Evolutionary conservation across 768 basidiomycete species (phyloP).

Genomic region (Lactarius sp.): DNA sequence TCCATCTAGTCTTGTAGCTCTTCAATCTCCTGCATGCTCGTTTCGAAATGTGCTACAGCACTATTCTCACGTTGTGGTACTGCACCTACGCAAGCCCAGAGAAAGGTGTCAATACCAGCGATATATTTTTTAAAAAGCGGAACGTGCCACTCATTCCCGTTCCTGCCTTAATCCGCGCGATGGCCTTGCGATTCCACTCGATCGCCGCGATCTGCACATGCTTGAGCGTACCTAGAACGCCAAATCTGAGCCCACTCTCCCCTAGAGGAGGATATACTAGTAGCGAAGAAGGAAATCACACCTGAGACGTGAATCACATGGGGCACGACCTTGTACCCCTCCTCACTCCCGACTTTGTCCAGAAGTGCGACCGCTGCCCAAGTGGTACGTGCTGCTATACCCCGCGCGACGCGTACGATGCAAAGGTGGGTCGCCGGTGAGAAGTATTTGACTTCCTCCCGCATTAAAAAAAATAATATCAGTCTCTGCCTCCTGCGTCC

Average conservation of each 20-base stretch:
- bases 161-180: conserved; percentile 53
- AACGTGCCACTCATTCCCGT: not conserved
- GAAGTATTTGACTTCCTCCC: conserved; percentile 71
- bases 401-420: conserved; percentile 77
- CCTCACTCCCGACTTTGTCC: conserved; percentile 51
- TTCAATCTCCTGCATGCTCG: conserved; percentile 6
- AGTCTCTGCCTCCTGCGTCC: not conserved
- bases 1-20: not conserved
- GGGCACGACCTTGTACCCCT: conserved; percentile 47
- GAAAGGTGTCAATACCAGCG: not conserved
- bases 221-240: conserved; percentile 72
- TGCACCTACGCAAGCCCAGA: not conserved
- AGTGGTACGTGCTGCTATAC: conserved; percentile 68
- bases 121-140: not conserved
- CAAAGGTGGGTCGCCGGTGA: conserved; percentile 79
- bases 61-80: not conserved
- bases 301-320: conserved; percentile 80
- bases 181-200: conserved; percentile 61
- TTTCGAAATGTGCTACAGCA: not conserved
- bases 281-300: conserved; percentile 33
- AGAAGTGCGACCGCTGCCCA: conserved; percentile 78
- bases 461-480: not conserved
- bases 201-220: conserved; percentile 78
- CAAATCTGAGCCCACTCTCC: not conserved
- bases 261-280: not conserved